Percentiles rank a stretch among this genome's conserved stretches.
phyloP scores from a whole-genome alignment of 495 filamentous ascomycete species.

The Aspergillus affinis region DNA sequence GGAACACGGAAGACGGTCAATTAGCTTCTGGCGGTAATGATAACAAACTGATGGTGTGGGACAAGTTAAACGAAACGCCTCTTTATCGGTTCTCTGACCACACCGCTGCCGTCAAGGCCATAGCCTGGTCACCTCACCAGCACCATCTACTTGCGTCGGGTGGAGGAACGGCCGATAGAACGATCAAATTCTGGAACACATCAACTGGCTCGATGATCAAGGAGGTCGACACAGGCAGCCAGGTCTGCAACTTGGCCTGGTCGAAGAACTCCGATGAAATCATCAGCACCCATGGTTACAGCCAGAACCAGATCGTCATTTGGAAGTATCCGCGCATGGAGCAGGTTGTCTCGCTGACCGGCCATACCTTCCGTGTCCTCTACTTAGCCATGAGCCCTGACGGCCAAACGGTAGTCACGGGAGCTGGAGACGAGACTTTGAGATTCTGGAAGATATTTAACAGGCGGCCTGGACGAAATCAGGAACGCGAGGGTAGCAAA shows the following conservation, averaged over 20 bases:
- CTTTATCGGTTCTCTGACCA: conserved; percentile 91
- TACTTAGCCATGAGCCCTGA: conserved; percentile 98
- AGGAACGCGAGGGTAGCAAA: conserved; percentile 53
- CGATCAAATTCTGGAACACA: conserved; percentile 98
- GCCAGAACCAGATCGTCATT: conserved; percentile 95
- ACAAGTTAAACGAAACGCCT: conserved; percentile 82
- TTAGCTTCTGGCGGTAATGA: conserved; percentile 97
- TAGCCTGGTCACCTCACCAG: conserved; percentile 98
- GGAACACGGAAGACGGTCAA: conserved; percentile 94
- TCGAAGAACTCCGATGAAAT: conserved; percentile 94
- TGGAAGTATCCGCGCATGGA: conserved; percentile 99
- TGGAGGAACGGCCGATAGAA: conserved; percentile 90
- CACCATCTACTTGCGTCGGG: conserved; percentile 91
- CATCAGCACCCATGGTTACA: conserved; percentile 96
- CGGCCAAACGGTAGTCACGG: conserved; percentile 89
- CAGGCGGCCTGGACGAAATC: conserved; percentile 56
- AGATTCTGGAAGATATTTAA: conserved; percentile 96
- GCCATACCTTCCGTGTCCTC: conserved; percentile 92
- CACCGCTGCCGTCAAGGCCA: conserved; percentile 93
- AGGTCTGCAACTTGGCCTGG: conserved; percentile 97
- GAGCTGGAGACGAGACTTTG: conserved; percentile 93
- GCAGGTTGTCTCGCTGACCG: conserved; percentile 90
- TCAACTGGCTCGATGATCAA: conserved; percentile 71
- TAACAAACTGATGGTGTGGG: conserved; percentile 98
- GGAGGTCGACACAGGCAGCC: conserved; percentile 91